Percentiles rank a stretch among this genome's conserved stretches.
Conservation (phyloP, 768 basidiomycete genomes). For the Melanogaster broomeanus region DNA sequence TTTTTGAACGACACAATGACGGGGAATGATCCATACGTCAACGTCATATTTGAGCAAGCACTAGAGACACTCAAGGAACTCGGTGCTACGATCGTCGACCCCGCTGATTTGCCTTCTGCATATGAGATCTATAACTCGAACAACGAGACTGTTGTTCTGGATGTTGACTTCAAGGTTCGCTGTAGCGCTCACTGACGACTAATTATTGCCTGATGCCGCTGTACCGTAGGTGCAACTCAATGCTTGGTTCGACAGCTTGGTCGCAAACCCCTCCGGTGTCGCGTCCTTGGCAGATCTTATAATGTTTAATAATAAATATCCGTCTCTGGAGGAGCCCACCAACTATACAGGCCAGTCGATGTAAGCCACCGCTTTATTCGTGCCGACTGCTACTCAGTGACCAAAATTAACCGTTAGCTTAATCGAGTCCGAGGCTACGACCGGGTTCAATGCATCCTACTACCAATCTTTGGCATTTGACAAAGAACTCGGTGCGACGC, state of each 20-base stretch:
- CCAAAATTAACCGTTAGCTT: conserved; percentile 9
- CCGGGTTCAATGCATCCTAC: conserved; percentile 34
- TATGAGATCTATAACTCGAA: conserved; percentile 48
- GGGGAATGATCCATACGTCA: conserved; percentile 29
- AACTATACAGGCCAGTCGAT: conserved; percentile 35
- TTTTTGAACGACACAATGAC: conserved; percentile 32
- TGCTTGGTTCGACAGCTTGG: conserved; percentile 45
- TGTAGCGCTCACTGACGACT: neutral
- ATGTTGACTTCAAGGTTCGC: conserved; percentile 59
- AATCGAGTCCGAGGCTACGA: conserved; percentile 26
- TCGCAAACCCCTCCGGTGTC: conserved; percentile 61
- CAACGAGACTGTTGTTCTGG: conserved; percentile 57
- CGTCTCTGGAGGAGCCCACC: conserved; percentile 46
- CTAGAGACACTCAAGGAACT: conserved; percentile 38
- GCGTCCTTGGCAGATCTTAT: conserved; percentile 58
- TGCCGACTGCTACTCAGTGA: conserved; percentile 22
- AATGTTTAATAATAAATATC: conserved; percentile 51
- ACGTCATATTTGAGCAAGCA: conserved; percentile 41
- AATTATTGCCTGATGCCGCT: neutral
- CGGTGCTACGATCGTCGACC: conserved; percentile 58
- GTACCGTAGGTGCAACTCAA: conserved; percentile 51
- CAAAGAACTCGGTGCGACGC: conserved; percentile 47
- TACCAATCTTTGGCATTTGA: conserved; percentile 47
- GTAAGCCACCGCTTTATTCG: conserved; percentile 21
- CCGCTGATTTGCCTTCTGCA: conserved; percentile 60